Base-by-base conservation (phyloP, 75 land plant species). In the Adiantum capillusveneris region DNA sequence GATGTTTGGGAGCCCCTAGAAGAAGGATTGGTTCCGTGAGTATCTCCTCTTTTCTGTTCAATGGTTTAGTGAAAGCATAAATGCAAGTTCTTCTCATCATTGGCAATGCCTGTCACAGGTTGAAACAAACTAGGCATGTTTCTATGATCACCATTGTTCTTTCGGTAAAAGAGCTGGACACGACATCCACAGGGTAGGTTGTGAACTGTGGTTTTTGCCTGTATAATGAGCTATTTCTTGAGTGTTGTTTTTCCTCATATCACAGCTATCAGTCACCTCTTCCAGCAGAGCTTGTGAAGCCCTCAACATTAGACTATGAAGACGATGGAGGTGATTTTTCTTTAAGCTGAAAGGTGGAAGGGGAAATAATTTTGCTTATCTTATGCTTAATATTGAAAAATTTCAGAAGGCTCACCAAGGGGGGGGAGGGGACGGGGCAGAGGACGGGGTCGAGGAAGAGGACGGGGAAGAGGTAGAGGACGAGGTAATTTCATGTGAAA, bases 71-170 rank as follows among this genome's bases (percentile, higher is more conserved):
- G n/a, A n/a, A n/a, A n/a, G n/a, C n/a, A n/a, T n/a, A n/a, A n/a
- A n/a, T n/a, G n/a, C n/a, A n/a, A n/a, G n/a, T n/a, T n/a, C n/a
- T n/a, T n/a, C n/a, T n/a, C n/a, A n/a, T n/a, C n/a, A 34, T 34
- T 34, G 37, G 7, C 9, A 9, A 34, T 34, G 7, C 9, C 9
- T 34, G 37, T 3, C 7, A 29, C 71, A 89, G 95, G 45, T 68
- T 88, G 72, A 86, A 88, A 48, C 90, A 90, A 21, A 88, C 84
- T 17, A 81, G 94, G 62, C 86, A 88, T 68, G 97, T 88, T 31
- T 91, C 97, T 22, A 84, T 91, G 94, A 82, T 91, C 24, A 80
- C 84, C 29, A 80, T 91, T 26, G 85, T 89, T 31, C 62, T 91
- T 17, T 91, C 97, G 2, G 83, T 75, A 58, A 82, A 77, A 58